A percentile compares a stretch with the other conserved stretches of the same genome.
Conservation (phyloP, 805 yeast species). For the Wickerhamiella dianesei region DNA sequence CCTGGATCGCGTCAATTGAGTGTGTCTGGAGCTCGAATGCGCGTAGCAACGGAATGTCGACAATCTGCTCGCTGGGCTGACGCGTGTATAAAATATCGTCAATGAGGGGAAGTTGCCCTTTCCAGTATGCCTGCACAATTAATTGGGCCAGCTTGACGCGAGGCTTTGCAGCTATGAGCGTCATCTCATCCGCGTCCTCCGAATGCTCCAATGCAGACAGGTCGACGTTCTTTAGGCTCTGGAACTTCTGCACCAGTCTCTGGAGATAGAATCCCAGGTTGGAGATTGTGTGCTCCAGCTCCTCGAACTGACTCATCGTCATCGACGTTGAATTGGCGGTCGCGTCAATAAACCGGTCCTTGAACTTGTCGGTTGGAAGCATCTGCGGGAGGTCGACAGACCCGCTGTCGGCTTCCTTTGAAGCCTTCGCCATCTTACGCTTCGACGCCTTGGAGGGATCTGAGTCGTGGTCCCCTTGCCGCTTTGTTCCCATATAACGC, state of each 20-base stretch:
- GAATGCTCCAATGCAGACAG: slow-evolving; percentile 20
- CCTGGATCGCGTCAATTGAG: slow-evolving; percentile 13
- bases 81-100: slow-evolving; percentile 37
- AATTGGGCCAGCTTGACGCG: slow-evolving; percentile 47
- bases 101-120: slow-evolving; percentile 38
- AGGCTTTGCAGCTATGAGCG: slow-evolving; percentile 34
- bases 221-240: slow-evolving; percentile 34
- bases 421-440: background rate
- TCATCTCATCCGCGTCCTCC: background rate
- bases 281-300: slow-evolving; percentile 38
- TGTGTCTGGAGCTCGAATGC: slow-evolving; percentile 6
- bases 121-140: slow-evolving; percentile 40
- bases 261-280: slow-evolving; percentile 40
- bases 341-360: background rate
- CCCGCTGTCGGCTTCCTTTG: background rate
- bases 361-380: background rate
- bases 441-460: background rate
- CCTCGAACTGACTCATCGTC: slow-evolving; percentile 17
- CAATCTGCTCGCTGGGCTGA: slow-evolving; percentile 7
- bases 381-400: background rate
- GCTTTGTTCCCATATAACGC: background rate
- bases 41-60: slow-evolving; percentile 8
- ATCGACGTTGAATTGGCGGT: background rate
- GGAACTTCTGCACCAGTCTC: slow-evolving; percentile 42
- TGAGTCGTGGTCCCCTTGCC: background rate